Evolutionary conservation across 768 basidiomycete genomes (phyloP).

Genomic region (Amanita phalloides): DNA sequence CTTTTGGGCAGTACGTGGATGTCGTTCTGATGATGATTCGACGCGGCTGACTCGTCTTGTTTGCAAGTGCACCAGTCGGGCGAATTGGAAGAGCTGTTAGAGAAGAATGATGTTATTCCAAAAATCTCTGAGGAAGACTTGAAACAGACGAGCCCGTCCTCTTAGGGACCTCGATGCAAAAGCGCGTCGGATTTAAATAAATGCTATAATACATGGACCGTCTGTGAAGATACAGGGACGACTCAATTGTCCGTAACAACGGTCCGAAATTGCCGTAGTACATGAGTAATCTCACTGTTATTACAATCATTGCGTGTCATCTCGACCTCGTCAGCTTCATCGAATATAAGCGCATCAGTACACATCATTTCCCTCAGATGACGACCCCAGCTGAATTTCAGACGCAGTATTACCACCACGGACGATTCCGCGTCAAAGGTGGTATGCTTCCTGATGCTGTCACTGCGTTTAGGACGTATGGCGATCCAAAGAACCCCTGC

Average conservation of each 20-base stretch:
- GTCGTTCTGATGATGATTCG: conserved; percentile 1
- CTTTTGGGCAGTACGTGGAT: conserved; percentile 68
- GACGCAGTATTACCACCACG: conserved; percentile 43
- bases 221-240: too few species aligned
- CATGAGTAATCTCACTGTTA: too few species aligned
- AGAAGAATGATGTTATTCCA: conserved; percentile 60
- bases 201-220: too few species aligned
- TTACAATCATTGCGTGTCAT: too few species aligned
- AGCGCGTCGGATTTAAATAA: too few species aligned
- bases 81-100: conserved; percentile 77
- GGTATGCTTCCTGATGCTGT: conserved; percentile 45
- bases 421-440: conserved; percentile 39
- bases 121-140: conserved; percentile 22
- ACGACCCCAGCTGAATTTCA: background rate
- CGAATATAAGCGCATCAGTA: too few species aligned
- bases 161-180: background rate
- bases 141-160: conserved; percentile 6
- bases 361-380: background rate
- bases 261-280: too few species aligned
- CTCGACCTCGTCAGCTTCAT: too few species aligned
- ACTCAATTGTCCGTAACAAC: too few species aligned
- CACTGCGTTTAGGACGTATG: conserved; percentile 48
- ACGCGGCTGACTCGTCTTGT: conserved; percentile 2
- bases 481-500: conserved; percentile 39
- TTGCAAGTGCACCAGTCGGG: conserved; percentile 89